Conservation (phyloP, 306 rosid species). For the Oxytropis ochrocephala region DNA sequence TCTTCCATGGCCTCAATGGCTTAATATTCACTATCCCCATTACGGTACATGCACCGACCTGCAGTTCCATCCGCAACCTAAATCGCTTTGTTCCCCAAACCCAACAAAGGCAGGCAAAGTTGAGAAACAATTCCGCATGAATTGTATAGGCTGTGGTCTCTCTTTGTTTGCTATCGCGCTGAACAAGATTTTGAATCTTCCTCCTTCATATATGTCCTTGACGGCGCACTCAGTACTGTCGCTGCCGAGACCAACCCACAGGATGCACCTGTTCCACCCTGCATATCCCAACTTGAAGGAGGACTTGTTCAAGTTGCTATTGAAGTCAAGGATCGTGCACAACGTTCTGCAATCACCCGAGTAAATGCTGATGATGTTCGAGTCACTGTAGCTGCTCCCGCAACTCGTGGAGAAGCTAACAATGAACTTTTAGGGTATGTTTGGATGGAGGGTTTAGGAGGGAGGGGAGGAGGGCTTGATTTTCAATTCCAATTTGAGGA, state of each 20-base stretch:
- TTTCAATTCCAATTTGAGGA: too few relatives aligned
- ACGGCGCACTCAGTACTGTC: constrained; percentile 53
- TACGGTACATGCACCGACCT: too few relatives aligned
- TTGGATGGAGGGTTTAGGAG: too few relatives aligned
- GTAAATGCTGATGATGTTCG: constrained; percentile 99
- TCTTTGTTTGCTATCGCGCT: constrained; percentile 85
- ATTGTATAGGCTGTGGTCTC: constrained; percentile 84
- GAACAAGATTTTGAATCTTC: constrained; percentile 70
- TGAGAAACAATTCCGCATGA: constrained; percentile 91
- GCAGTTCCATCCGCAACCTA: too few relatives aligned
- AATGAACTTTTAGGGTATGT: too few relatives aligned
- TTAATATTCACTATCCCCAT: too few relatives aligned
- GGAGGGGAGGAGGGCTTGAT: too few relatives aligned
- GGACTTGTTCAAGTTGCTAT: constrained; percentile 97
- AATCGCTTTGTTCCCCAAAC: too few relatives aligned
- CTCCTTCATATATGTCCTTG: constrained; percentile 58
- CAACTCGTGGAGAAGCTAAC: constrained; percentile 98
- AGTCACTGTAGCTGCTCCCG: constrained; percentile 91
- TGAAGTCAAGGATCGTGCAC: constrained; percentile 99
- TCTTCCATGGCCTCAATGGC: too few relatives aligned
- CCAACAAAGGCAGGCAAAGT: too few relatives aligned
- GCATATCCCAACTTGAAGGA: constrained; percentile 87
- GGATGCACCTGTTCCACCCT: constrained; percentile 99
- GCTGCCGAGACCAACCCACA: constrained; percentile 99
- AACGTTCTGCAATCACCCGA: constrained; percentile 93